These are phyloP conservation scores for Aspergillus cristatus DNA, from an alignment of 495 filamentous ascomycete genomes.

Conservation along the genomic window DNA sequence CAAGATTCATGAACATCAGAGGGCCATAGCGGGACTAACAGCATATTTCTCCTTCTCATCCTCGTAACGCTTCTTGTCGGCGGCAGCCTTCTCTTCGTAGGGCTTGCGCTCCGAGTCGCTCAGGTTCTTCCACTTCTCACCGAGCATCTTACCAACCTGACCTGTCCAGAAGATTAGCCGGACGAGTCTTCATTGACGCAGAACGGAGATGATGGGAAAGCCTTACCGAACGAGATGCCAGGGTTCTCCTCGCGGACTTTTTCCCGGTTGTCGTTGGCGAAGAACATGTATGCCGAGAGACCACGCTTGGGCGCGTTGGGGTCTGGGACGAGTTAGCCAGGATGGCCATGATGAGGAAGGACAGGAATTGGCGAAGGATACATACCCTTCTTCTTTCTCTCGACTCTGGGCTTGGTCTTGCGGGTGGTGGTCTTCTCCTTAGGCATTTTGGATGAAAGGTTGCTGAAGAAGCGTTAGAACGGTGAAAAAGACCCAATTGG, in stretches of 20 bases:
- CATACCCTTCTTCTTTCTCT: conserved; percentile 82
- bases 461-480: no score
- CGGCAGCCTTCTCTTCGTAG: conserved; percentile 89
- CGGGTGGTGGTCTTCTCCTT: conserved; percentile 57
- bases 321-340: conserved; percentile 47
- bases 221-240: conserved; percentile 88
- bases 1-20: background rate
- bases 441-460: conserved; percentile 50
- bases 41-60: conserved; percentile 92
- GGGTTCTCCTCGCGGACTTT: conserved; percentile 98
- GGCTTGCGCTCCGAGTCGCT: conserved; percentile 80
- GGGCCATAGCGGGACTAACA: conserved; percentile 39
- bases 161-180: conserved; percentile 44
- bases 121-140: conserved; percentile 96
- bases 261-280: conserved; percentile 97
- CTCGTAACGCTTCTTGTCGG: conserved; percentile 98
- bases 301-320: conserved; percentile 98
- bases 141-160: conserved; percentile 94
- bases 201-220: background rate
- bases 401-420: conserved; percentile 46
- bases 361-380: conserved; percentile 5
- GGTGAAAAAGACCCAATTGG: background rate
- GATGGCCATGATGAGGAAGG: conserved; percentile 4
- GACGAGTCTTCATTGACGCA: conserved; percentile 1
- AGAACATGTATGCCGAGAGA: conserved; percentile 99